Evolutionary conservation across 2,329 filamentous ascomycete species (phyloP).

Genomic region (Aspergillus eucalypticola): DNA sequence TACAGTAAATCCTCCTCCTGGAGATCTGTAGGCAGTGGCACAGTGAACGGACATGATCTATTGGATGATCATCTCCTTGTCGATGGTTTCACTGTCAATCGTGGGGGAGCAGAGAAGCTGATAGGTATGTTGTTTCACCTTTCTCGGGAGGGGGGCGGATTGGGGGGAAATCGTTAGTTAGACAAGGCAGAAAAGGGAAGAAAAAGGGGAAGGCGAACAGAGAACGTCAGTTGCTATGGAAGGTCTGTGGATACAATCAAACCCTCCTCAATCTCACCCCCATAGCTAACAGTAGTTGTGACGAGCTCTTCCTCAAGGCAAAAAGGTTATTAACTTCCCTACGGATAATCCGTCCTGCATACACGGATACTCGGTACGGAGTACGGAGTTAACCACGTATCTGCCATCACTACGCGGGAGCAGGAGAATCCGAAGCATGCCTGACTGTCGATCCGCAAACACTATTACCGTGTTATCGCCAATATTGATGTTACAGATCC

Average conservation of each 20-base stretch:
- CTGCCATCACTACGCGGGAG: constrained; percentile 1
- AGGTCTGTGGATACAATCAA: constrained; percentile 5
- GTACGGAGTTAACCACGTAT: constrained; percentile 10
- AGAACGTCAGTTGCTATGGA: constrained; percentile 4
- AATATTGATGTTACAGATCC: constrained; percentile 18
- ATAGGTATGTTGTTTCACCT: constrained; percentile 17
- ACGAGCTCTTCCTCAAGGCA: constrained; percentile 4
- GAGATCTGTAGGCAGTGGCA: constrained; percentile 4
- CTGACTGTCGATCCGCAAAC: constrained; percentile 11
- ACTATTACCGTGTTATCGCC: constrained; percentile 6
- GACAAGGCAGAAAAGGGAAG: constrained; percentile 11
- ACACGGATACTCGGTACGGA: constrained; percentile 11
- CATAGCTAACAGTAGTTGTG: constrained; percentile 3
- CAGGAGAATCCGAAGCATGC: constrained; percentile 14
- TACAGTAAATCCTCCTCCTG: neutral
- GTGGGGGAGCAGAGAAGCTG: constrained; percentile 8
- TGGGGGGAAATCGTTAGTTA: neutral
- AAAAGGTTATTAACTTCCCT: constrained; percentile 10
- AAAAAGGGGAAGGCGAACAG: constrained; percentile 1
- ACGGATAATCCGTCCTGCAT: constrained; percentile 18
- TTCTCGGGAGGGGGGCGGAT: constrained; percentile 6
- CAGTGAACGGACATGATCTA: constrained; percentile 13
- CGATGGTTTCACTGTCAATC: constrained; percentile 18
- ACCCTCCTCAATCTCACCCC: neutral
- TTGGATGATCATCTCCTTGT: constrained; percentile 23